Percentiles rank a stretch among this genome's conserved stretches.
Evolutionary conservation across 495 filamentous ascomycete species (phyloP).

Genomic region (Neurospora sp.): DNA sequence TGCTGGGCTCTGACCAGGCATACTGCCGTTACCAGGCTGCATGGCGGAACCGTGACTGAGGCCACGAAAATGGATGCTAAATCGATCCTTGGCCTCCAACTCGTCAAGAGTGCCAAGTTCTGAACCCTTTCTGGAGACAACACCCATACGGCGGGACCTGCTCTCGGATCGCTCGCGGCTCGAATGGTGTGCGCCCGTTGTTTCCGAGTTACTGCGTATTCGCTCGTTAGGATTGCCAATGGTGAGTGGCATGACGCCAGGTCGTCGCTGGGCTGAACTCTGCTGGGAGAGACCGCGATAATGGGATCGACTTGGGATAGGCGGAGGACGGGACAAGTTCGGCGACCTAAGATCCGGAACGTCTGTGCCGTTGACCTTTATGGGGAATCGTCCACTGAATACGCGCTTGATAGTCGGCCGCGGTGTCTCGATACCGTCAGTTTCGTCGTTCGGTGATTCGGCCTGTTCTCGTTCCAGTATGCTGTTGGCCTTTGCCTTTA

Average conservation of each 20-base stretch:
- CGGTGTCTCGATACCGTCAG: slow-evolving; percentile 61
- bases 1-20: slow-evolving; percentile 35
- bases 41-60: slow-evolving; percentile 73
- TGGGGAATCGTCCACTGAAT: slow-evolving; percentile 71
- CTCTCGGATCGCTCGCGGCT: slow-evolving; percentile 41
- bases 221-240: slow-evolving; percentile 67
- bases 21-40: slow-evolving; percentile 35
- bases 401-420: slow-evolving; percentile 61
- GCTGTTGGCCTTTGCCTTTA: slow-evolving; percentile 48
- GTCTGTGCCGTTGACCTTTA: slow-evolving; percentile 59
- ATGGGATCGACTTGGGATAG: slow-evolving; percentile 66
- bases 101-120: slow-evolving; percentile 72
- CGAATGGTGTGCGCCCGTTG: slow-evolving; percentile 42
- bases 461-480: slow-evolving; percentile 40
- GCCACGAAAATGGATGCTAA: slow-evolving; percentile 65
- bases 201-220: slow-evolving; percentile 84
- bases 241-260: slow-evolving; percentile 57
- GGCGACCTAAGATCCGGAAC: slow-evolving; percentile 52
- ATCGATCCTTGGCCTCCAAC: slow-evolving; percentile 52
- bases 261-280: slow-evolving; percentile 51
- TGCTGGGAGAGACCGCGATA: slow-evolving; percentile 70
- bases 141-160: slow-evolving; percentile 66
- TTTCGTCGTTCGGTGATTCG: slow-evolving; percentile 57
- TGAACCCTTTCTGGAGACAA: slow-evolving; percentile 63
- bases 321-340: slow-evolving; percentile 55